Evolutionary conservation across 1,284 basidiomycete species (phyloP).

Genomic region (Lignosus rhinocerotis): DNA sequence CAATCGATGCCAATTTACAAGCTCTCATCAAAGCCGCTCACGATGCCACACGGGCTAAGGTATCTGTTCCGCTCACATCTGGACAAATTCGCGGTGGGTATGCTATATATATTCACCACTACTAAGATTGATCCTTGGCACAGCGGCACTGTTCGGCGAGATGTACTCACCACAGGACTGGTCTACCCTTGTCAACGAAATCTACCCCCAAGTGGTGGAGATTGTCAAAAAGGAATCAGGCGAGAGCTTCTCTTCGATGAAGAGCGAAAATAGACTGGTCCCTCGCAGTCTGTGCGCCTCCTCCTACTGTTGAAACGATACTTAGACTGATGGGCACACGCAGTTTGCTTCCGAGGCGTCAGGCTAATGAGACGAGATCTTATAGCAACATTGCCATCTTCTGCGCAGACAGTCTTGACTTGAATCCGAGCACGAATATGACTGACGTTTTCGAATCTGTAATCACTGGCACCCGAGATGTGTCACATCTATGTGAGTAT

Average conservation of each 20-base stretch:
- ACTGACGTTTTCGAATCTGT: slow-evolving; percentile 22
- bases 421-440: slow-evolving; percentile 11
- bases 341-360: not conserved
- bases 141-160: not conserved
- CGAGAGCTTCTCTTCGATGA: not conserved
- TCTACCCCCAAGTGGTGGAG: not conserved
- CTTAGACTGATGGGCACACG: not conserved
- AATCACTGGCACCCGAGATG: slow-evolving; percentile 14
- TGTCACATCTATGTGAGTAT: slow-evolving; percentile 22
- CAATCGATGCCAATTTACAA: not conserved
- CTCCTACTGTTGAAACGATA: too few relatives aligned
- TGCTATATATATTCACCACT: not conserved
- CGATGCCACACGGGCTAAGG: not conserved
- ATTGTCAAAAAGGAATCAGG: not conserved
- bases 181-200: not conserved
- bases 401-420: slow-evolving; percentile 23
- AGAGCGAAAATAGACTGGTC: not conserved
- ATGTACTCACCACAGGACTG: not conserved
- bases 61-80: not conserved
- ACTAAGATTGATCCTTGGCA: too few relatives aligned
- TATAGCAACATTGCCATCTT: slow-evolving; percentile 13
- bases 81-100: not conserved
- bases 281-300: not conserved
- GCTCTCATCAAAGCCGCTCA: not conserved
- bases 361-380: slow-evolving; percentile 3